phyloP scores from a whole-genome alignment of 345 rosid species.

The Nasturtium officinale region DNA sequence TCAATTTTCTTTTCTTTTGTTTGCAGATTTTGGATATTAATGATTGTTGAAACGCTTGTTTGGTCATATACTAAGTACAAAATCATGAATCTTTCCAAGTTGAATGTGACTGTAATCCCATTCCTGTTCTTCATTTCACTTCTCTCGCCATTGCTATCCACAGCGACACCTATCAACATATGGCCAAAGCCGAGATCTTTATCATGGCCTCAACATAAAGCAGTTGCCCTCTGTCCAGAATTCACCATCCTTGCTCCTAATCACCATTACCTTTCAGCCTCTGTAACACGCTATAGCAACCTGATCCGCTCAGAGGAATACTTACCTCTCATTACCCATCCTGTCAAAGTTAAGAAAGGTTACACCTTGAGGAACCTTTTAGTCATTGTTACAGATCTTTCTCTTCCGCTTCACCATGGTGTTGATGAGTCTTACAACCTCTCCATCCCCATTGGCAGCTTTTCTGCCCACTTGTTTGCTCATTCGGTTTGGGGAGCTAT shows the following conservation, averaged over 20 bases:
- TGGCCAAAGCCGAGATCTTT: slow-evolving; percentile 78
- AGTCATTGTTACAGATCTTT: slow-evolving; percentile 51
- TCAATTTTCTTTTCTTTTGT: background rate
- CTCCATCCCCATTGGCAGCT: slow-evolving; percentile 45
- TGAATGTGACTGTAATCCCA: slow-evolving; percentile 12
- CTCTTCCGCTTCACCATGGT: slow-evolving; percentile 62
- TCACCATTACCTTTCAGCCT: slow-evolving; percentile 57
- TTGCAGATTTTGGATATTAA: slow-evolving; percentile 24
- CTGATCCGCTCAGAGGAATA: slow-evolving; percentile 56
- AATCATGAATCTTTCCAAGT: slow-evolving; percentile 24
- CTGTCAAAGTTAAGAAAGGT: slow-evolving; percentile 48
- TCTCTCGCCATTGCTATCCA: slow-evolving; percentile 26
- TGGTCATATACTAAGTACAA: background rate
- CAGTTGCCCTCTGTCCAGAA: slow-evolving; percentile 51
- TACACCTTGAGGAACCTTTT: slow-evolving; percentile 49
- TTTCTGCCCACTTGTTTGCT: slow-evolving; percentile 49
- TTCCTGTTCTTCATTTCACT: slow-evolving; percentile 12
- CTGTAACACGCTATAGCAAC: slow-evolving; percentile 53
- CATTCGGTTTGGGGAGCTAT: slow-evolving; percentile 83
- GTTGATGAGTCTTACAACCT: slow-evolving; percentile 75
- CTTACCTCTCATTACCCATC: slow-evolving; percentile 47
- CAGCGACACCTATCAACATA: slow-evolving; percentile 44
- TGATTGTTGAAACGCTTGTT: background rate
- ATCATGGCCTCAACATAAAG: slow-evolving; percentile 61
- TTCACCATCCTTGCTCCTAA: slow-evolving; percentile 57